These are phyloP conservation scores for Cucumis sativus DNA, from an alignment of 306 rosid genomes.

Conservation along the genomic window Cucumber_9930_V3 NC_026655.2:11177001-11177500, in stretches of 20 bases:
- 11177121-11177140: slow-evolving; percentile 13
- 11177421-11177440: background rate
- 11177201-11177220: slow-evolving; percentile 16
- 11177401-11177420: background rate
- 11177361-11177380: background rate
- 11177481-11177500: background rate
- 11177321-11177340: background rate
- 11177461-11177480: background rate
- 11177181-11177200: slow-evolving; percentile 13
- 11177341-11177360: background rate
- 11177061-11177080: slow-evolving; percentile 12
- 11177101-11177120: slow-evolving; percentile 18
- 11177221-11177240: slow-evolving; percentile 16
- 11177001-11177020: slow-evolving; percentile 14
- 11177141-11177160: slow-evolving; percentile 12
- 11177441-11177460: too few relatives aligned
- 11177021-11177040: slow-evolving; percentile 10
- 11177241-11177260: slow-evolving; percentile 10
- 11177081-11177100: slow-evolving; percentile 9
- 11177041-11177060: slow-evolving; percentile 16
- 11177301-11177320: background rate
- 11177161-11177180: slow-evolving; percentile 10
- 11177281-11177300: slow-evolving; percentile 11
- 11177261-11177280: slow-evolving; percentile 8
- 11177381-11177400: background rate